A percentile compares a stretch with the other conserved stretches of the same genome.
Conservation (phyloP, 1,284 basidiomycete species). For the Rhodotorula glutinis region DNA sequence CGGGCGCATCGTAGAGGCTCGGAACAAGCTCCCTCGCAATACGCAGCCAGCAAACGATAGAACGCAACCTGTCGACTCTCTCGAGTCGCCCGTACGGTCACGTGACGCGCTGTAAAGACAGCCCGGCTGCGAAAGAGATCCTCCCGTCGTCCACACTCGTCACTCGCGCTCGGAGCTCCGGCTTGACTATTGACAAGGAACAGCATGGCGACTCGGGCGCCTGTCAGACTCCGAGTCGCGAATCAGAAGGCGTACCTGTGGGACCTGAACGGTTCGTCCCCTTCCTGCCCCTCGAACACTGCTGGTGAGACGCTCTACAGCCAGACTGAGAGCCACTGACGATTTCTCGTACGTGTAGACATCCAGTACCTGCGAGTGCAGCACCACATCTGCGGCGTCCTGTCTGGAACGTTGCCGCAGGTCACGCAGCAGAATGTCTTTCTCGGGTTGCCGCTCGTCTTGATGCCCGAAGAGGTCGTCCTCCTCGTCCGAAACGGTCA, state of each 20-base stretch:
- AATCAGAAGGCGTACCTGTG: constrained; percentile 71
- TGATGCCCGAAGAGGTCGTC: constrained; percentile 89
- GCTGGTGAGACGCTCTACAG: constrained; percentile 1
- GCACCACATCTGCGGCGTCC: constrained; percentile 77
- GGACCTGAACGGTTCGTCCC: constrained; percentile 64
- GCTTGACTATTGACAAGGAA: no score
- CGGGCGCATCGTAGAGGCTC: no score
- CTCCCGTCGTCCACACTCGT: no score
- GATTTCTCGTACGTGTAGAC: constrained; percentile 53
- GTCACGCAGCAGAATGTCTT: constrained; percentile 96
- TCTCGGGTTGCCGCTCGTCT: constrained; percentile 78
- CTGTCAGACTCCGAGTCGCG: constrained; percentile 57
- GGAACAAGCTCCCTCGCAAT: no score
- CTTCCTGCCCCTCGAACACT: no score
- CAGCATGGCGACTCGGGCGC: constrained; percentile 6
- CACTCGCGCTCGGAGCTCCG: no score
- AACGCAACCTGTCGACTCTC: no score
- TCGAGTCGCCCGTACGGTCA: no score
- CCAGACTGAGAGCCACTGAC: not conserved
- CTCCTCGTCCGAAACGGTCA: constrained; percentile 75
- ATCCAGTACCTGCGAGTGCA: constrained; percentile 70
- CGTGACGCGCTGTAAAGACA: no score
- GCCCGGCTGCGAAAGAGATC: no score
- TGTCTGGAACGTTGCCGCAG: constrained; percentile 88
- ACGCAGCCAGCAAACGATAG: no score